Evolutionary conservation across 345 rosid genomes (phyloP).

Genomic region (Camelina laxa): DNA sequence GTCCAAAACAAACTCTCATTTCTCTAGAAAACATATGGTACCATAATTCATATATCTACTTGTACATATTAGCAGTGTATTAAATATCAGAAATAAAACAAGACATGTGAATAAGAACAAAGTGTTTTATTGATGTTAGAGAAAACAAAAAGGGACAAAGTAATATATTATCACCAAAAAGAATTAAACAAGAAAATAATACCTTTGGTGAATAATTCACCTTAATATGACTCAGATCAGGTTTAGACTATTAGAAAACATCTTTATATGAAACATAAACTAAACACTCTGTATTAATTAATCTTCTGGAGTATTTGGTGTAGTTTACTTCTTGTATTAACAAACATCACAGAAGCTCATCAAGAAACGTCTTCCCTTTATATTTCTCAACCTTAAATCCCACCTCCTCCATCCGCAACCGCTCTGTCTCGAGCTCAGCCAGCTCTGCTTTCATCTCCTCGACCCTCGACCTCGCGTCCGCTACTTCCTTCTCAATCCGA

Average conservation of each 20-base stretch:
- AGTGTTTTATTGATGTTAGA: background rate
- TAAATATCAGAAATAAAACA: background rate
- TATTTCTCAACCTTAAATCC: constrained; percentile 54
- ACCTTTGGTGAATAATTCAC: background rate
- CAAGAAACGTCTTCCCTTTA: constrained; percentile 55
- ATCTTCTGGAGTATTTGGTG: background rate
- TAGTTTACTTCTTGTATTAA: constrained; percentile 18
- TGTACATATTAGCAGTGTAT: background rate
- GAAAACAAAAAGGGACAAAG: background rate
- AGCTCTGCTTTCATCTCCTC: constrained; percentile 50
- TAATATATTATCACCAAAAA: constrained; percentile 9
- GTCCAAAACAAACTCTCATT: background rate
- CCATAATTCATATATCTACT: constrained; percentile 7
- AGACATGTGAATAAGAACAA: background rate
- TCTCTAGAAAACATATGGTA: background rate
- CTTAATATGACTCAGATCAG: constrained; percentile 11
- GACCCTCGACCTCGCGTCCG: constrained; percentile 46
- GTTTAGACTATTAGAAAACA: constrained; percentile 14
- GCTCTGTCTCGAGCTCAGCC: constrained; percentile 54
- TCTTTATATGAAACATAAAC: constrained; percentile 3
- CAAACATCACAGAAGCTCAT: constrained; percentile 58
- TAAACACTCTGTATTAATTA: constrained; percentile 5
- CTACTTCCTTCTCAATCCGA: constrained; percentile 54
- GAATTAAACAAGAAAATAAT: constrained; percentile 31
- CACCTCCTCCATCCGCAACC: constrained; percentile 44